Percentiles rank a stretch among this genome's conserved stretches.
phyloP scores from a whole-genome alignment of 768 basidiomycete species.

The Mrakia blollopis region DNA sequence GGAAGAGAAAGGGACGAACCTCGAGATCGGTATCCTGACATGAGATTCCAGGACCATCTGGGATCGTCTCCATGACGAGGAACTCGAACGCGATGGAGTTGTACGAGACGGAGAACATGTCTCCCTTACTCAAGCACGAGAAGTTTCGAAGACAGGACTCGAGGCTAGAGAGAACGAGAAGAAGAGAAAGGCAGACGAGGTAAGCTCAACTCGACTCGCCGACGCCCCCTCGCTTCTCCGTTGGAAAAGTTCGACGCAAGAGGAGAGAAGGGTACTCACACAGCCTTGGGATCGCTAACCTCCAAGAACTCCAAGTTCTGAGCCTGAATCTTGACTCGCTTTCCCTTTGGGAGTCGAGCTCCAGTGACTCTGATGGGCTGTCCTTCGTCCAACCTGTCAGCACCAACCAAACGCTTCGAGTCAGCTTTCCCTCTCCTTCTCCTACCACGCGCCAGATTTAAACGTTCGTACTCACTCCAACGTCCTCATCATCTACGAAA shows the following conservation, averaged over 20 bases:
- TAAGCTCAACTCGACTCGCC: neutral
- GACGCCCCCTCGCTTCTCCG: neutral
- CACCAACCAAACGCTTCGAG: no score
- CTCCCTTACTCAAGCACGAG: constrained; percentile 83
- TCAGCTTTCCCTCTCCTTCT: neutral
- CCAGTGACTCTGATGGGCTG: constrained; percentile 92
- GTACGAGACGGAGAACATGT: constrained; percentile 97
- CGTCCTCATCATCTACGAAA: constrained; percentile 35
- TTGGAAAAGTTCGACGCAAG: neutral
- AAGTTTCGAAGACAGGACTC: constrained; percentile 94
- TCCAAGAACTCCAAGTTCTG: constrained; percentile 93
- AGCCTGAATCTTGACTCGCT: constrained; percentile 93
- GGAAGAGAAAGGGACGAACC: constrained; percentile 33
- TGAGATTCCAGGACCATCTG: constrained; percentile 76
- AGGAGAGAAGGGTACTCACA: constrained; percentile 55
- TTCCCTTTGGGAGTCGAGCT: constrained; percentile 80
- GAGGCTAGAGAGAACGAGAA: constrained; percentile 53
- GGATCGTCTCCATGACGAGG: constrained; percentile 82
- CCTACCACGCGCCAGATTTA: no score
- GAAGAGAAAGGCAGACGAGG: neutral
- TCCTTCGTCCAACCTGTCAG: constrained; percentile 74
- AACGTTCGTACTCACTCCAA: constrained; percentile 13
- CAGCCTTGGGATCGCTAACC: constrained; percentile 94
- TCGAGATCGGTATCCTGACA: constrained; percentile 95
- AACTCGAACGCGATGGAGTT: constrained; percentile 93